Conservation (phyloP, 2,329 filamentous ascomycete genomes). For the Juglanconis oblonga region DNA sequence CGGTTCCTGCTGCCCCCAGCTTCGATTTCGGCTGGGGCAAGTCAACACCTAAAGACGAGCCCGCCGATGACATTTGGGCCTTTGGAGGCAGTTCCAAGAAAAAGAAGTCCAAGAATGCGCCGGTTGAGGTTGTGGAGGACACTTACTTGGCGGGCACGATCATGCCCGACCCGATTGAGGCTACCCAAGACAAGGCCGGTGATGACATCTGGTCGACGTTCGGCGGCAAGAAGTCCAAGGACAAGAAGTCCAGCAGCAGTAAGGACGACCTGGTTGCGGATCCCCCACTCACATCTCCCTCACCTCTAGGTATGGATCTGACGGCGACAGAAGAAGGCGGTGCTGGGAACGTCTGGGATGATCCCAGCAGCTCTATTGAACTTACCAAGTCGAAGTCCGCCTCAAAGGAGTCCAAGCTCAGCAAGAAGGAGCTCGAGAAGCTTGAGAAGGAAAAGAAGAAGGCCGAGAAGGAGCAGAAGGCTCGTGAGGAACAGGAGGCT, state of each 20-base stretch:
- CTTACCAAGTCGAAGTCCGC: slow-evolving; percentile 36
- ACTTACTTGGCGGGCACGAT: slow-evolving; percentile 42
- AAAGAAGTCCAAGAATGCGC: slow-evolving; percentile 50
- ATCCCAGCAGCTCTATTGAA: slow-evolving; percentile 24
- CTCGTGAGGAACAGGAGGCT: slow-evolving; percentile 16
- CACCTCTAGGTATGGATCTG: slow-evolving; percentile 45
- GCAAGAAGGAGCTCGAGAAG: slow-evolving; percentile 40
- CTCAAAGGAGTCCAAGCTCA: slow-evolving; percentile 41
- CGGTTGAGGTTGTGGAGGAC: slow-evolving; percentile 42
- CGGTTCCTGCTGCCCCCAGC: slow-evolving; percentile 23
- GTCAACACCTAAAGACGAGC: slow-evolving; percentile 34
- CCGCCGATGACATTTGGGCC: slow-evolving; percentile 39
- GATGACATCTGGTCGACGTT: slow-evolving; percentile 40
- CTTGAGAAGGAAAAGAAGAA: slow-evolving; percentile 27
- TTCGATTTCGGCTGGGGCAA: slow-evolving; percentile 30
- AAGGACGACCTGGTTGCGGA: slow-evolving; percentile 36
- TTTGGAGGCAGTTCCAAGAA: slow-evolving; percentile 40
- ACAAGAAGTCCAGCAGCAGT: slow-evolving; percentile 29
- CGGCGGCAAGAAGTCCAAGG: slow-evolving; percentile 44
- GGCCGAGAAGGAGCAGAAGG: slow-evolving; percentile 24
- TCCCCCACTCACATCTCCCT: slow-evolving; percentile 45
- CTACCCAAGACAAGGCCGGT: slow-evolving; percentile 32
- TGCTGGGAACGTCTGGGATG: slow-evolving; percentile 32
- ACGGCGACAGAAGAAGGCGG: slow-evolving; percentile 40
- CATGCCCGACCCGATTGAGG: slow-evolving; percentile 44